Percentiles rank a stretch among this genome's conserved stretches.
Conservation (phyloP, 805 yeast genomes). For the Zygotorulaspora danielsina region DNA sequence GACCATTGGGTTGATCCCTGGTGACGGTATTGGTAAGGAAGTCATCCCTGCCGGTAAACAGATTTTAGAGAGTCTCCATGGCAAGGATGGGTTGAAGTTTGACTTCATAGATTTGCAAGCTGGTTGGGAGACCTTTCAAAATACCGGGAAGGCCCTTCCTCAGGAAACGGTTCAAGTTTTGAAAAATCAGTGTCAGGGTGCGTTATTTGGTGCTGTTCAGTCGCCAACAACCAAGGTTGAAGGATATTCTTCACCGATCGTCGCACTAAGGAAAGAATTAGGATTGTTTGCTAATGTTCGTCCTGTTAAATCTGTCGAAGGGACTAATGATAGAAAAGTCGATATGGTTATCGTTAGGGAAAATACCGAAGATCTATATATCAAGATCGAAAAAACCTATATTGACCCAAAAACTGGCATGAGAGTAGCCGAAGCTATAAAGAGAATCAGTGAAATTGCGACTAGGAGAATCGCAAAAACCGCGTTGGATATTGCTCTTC, state of each 20-base stretch:
- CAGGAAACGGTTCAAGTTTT: slow-evolving; percentile 81
- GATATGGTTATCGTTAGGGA: slow-evolving; percentile 98
- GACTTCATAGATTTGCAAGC: slow-evolving; percentile 87
- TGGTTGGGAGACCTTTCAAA: slow-evolving; percentile 89
- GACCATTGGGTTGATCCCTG: slow-evolving; percentile 78
- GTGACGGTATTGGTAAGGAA: slow-evolving; percentile 97
- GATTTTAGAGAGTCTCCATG: slow-evolving; percentile 75
- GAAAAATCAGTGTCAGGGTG: slow-evolving; percentile 87
- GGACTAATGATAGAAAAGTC: slow-evolving; percentile 73
- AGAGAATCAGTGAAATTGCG: slow-evolving; percentile 89
- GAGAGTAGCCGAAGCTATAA: slow-evolving; percentile 94
- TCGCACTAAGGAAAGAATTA: slow-evolving; percentile 92
- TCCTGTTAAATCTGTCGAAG: slow-evolving; percentile 91
- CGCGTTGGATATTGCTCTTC: slow-evolving; percentile 88
- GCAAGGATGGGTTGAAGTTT: slow-evolving; percentile 70
- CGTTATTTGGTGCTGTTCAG: slow-evolving; percentile 94
- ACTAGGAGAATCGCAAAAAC: slow-evolving; percentile 80
- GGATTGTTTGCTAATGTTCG: slow-evolving; percentile 96
- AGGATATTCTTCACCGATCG: slow-evolving; percentile 98
- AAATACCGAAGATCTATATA: slow-evolving; percentile 95
- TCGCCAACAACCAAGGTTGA: slow-evolving; percentile 91
- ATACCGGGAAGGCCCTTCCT: slow-evolving; percentile 95
- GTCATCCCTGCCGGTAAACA: slow-evolving; percentile 96
- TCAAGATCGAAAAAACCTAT: slow-evolving; percentile 83
- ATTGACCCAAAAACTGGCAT: slow-evolving; percentile 70